Conservation (phyloP, 208 protist genomes). For the Trypanosoma vivax region DNA sequence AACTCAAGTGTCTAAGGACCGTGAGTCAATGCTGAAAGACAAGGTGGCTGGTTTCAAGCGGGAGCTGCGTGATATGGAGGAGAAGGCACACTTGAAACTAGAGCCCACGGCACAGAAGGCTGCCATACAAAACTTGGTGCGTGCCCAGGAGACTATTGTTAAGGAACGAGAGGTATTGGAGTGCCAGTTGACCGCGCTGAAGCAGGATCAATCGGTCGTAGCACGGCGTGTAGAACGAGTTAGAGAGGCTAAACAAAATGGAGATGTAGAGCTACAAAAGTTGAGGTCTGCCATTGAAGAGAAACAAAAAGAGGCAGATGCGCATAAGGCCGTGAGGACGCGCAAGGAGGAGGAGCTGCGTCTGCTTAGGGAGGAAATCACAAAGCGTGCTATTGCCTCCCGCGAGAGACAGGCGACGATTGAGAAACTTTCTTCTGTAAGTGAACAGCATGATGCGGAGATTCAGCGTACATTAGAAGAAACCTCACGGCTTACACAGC, state of each 20-base stretch:
- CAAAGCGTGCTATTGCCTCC: slow-evolving; percentile 21
- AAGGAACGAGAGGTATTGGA: slow-evolving; percentile 86
- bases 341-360: slow-evolving; percentile 81
- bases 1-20: slow-evolving; percentile 86
- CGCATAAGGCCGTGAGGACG: slow-evolving; percentile 46
- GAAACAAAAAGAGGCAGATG: slow-evolving; percentile 54
- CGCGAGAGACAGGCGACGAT: slow-evolving; percentile 40
- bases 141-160: slow-evolving; percentile 86
- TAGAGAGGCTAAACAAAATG: slow-evolving; percentile 31
- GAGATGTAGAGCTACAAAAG: slow-evolving; percentile 42
- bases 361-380: slow-evolving; percentile 49
- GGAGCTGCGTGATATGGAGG: slow-evolving; percentile 91
- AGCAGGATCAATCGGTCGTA: slow-evolving; percentile 31
- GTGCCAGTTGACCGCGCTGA: slow-evolving; percentile 45
- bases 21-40: slow-evolving; percentile 91
- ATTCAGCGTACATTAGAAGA: slow-evolving; percentile 30
- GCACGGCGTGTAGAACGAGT: slow-evolving; percentile 48
- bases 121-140: slow-evolving; percentile 88
- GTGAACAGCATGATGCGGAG: slow-evolving; percentile 36
- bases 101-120: slow-evolving; percentile 91
- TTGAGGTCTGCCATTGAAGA: slow-evolving; percentile 31
- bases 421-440: slow-evolving; percentile 55
- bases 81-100: slow-evolving; percentile 80
- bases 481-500: slow-evolving; percentile 57
- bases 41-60: slow-evolving; percentile 90